phyloP scores from a whole-genome alignment of 148 eudicot species.

The Persicaria maculosa region DNA sequence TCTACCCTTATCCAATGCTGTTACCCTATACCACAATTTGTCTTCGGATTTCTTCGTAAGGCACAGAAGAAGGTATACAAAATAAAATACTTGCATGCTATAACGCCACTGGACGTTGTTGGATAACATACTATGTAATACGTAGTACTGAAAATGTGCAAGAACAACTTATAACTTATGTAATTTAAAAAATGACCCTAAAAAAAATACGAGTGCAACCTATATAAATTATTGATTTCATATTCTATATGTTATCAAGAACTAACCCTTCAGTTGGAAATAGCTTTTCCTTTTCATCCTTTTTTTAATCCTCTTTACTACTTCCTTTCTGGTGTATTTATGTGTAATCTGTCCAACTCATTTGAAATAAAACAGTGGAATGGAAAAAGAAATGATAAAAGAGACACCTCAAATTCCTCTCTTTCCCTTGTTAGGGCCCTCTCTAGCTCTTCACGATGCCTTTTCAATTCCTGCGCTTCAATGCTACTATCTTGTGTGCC shows the following conservation, averaged over 20 bases:
- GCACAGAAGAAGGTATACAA: not conserved
- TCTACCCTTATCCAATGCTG: not conserved
- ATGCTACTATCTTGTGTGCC: constrained; percentile 28
- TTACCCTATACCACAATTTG: not conserved
- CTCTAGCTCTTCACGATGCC: constrained; percentile 55
- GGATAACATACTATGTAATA: not conserved
- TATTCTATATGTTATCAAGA: not conserved
- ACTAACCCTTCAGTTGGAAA: not conserved
- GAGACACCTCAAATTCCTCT: constrained; percentile 75
- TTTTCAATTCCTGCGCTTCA: constrained; percentile 36
- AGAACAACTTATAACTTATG: not conserved
- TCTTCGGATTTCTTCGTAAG: too few species aligned
- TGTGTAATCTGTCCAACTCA: not conserved
- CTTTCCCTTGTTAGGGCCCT: constrained; percentile 63
- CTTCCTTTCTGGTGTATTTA: too few species aligned
- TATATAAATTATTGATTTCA: not conserved
- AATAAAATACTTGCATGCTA: not conserved
- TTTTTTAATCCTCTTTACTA: not conserved
- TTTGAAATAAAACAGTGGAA: not conserved
- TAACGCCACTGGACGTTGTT: not conserved
- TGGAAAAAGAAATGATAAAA: not conserved
- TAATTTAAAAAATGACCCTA: too few species aligned
- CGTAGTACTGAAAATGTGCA: not conserved
- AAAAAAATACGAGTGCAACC: not conserved
- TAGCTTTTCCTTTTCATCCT: not conserved